A percentile compares a stretch with the other conserved stretches of the same genome.
Conservation (phyloP, 1,284 basidiomycete genomes). For the Sutorius eximius region DNA sequence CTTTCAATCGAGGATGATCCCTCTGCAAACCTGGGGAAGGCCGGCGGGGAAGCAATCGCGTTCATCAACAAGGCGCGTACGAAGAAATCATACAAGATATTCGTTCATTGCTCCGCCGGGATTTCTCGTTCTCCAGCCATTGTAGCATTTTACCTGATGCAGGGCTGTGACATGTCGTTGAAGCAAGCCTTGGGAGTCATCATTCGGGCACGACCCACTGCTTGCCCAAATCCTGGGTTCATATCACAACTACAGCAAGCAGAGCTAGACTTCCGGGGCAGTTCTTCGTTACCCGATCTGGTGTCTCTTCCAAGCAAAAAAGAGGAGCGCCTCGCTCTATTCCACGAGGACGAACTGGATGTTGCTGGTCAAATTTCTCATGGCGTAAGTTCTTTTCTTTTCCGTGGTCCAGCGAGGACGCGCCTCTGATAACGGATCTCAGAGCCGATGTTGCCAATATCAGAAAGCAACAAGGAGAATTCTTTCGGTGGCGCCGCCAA, state of each 20-base stretch:
- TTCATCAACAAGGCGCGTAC: slow-evolving; percentile 8
- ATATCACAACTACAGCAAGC: background rate
- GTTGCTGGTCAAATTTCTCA: background rate
- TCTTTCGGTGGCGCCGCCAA: background rate
- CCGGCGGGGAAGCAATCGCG: background rate
- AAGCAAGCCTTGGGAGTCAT: slow-evolving; percentile 4
- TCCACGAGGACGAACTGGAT: background rate
- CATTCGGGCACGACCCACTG: slow-evolving; percentile 7
- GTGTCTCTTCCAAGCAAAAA: slow-evolving; percentile 4
- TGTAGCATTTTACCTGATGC: slow-evolving; percentile 12
- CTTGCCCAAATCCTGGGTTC: slow-evolving; percentile 14
- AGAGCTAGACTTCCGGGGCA: slow-evolving; percentile 1
- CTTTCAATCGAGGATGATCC: slow-evolving; percentile 15
- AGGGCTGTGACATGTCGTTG: slow-evolving; percentile 5
- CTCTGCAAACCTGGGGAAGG: slow-evolving; percentile 8
- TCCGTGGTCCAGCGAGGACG: background rate
- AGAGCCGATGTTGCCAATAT: background rate
- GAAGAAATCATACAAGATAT: slow-evolving; percentile 1
- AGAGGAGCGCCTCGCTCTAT: slow-evolving; percentile 9
- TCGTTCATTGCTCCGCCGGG: slow-evolving; percentile 13
- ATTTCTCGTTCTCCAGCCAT: slow-evolving; percentile 14
- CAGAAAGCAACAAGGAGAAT: background rate
- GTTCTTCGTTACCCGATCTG: slow-evolving; percentile 1
- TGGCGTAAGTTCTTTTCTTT: background rate
- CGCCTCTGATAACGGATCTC: background rate